Percentiles rank a stretch among this genome's conserved stretches.
phyloP scores from a whole-genome alignment of 2,329 filamentous ascomycete genomes.

The Dactylonectria macrodidyma region DNA sequence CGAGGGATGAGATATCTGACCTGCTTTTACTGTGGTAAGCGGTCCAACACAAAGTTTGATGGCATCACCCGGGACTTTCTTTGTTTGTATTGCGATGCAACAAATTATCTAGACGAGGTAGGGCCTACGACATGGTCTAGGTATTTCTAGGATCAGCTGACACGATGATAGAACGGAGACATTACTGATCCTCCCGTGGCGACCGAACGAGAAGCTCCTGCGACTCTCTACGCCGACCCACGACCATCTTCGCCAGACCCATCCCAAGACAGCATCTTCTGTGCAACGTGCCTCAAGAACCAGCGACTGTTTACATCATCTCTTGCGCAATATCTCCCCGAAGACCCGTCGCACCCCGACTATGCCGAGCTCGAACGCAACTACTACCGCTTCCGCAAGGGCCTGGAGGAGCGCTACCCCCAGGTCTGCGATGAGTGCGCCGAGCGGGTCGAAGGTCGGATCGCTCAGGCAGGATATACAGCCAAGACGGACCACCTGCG shows the following conservation, averaged over 20 bases:
- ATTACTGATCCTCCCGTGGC: constrained; percentile 87
- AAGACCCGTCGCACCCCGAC: constrained; percentile 75
- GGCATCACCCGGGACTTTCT: constrained; percentile 76
- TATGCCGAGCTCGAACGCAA: constrained; percentile 78
- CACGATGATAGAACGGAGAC: constrained; percentile 77
- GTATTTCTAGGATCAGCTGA: constrained; percentile 22
- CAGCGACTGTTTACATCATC: constrained; percentile 85
- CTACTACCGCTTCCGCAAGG: constrained; percentile 78
- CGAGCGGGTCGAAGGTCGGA: constrained; percentile 77
- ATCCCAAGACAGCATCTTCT: constrained; percentile 66
- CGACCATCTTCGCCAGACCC: constrained; percentile 48
- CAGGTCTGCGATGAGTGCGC: constrained; percentile 89
- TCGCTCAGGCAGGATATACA: constrained; percentile 81
- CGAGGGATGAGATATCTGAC: constrained; percentile 63
- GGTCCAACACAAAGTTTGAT: constrained; percentile 72
- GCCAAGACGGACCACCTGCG: constrained; percentile 87
- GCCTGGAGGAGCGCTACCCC: constrained; percentile 87
- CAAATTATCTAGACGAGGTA: constrained; percentile 91
- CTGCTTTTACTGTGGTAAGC: constrained; percentile 89
- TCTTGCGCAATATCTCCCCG: constrained; percentile 84
- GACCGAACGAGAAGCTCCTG: constrained; percentile 60
- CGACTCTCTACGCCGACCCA: constrained; percentile 64
- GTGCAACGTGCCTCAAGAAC: constrained; percentile 87
- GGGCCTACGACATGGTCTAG: neutral
- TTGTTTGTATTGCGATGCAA: constrained; percentile 85